Evolutionary conservation across 176 grass and related monocot species (phyloP).

Genomic region (Ampelocalamus luodianensis): DNA sequence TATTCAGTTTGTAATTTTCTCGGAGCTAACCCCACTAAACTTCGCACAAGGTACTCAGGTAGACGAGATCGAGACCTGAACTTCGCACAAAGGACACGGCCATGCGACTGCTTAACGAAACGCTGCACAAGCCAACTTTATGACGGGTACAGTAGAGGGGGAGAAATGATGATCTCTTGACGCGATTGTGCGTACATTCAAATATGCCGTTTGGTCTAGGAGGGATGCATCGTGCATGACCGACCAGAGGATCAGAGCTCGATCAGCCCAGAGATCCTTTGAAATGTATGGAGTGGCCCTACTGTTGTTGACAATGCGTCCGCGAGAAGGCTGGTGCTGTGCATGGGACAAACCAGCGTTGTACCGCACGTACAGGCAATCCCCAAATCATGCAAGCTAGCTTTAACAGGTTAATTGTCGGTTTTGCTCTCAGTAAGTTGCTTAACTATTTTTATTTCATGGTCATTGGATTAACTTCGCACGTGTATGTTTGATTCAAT

Average conservation of each 20-base stretch:
- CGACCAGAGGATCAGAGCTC: background rate
- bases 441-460: background rate
- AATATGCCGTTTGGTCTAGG: slow-evolving; percentile 1
- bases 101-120: background rate
- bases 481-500: too few relatives aligned
- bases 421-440: background rate
- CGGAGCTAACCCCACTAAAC: too few relatives aligned
- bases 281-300: background rate
- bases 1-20: too few relatives aligned
- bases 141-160: background rate
- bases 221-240: slow-evolving; percentile 14
- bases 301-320: too few relatives aligned
- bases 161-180: background rate
- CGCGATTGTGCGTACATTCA: background rate
- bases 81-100: background rate
- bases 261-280: background rate
- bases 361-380: background rate
- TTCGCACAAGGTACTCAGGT: background rate
- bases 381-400: background rate
- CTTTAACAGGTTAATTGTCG: too few relatives aligned
- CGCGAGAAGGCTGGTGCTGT: too few relatives aligned
- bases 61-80: too few relatives aligned
- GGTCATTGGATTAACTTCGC: too few relatives aligned
- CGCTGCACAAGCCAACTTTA: background rate
- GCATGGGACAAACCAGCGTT: too few relatives aligned